These are phyloP conservation scores for Roridomyces roridus DNA, from an alignment of 768 basidiomycete genomes.

Conservation along the genomic window DNA sequence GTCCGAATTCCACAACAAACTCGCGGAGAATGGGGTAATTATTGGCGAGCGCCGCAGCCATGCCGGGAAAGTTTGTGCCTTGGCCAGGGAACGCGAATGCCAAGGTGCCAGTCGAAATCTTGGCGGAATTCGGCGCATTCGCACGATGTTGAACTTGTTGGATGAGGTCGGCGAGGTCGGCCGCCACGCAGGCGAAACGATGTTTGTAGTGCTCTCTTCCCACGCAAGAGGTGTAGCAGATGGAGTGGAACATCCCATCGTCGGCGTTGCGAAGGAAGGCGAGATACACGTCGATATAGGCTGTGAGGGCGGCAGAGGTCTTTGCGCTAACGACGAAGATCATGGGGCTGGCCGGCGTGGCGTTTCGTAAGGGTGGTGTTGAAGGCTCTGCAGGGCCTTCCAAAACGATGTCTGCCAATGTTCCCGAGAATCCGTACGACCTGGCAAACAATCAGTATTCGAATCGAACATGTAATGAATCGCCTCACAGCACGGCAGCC, in stretches of 20 bases:
- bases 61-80: constrained; percentile 17
- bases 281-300: constrained; percentile 11
- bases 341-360: constrained; percentile 2
- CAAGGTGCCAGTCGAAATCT: not conserved
- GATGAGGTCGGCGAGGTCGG: constrained; percentile 7
- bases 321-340: constrained; percentile 22
- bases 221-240: constrained; percentile 21
- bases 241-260: not conserved
- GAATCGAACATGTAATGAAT: not conserved
- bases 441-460: not conserved
- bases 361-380: not conserved
- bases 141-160: not conserved
- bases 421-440: constrained; percentile 21
- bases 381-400: not conserved
- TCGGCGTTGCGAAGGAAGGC: constrained; percentile 5
- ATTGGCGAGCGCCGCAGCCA: constrained; percentile 11
- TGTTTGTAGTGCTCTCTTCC: constrained; percentile 20
- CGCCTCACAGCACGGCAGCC: constrained; percentile 14
- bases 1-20: constrained; percentile 2
- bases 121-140: no score
- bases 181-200: constrained; percentile 19
- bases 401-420: constrained; percentile 14
- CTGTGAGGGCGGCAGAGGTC: constrained; percentile 7
- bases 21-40: not conserved
- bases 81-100: constrained; percentile 20